These are phyloP conservation scores for Malus sylvestris DNA, from an alignment of 306 rosid species.

Conservation along the genomic window DNA sequence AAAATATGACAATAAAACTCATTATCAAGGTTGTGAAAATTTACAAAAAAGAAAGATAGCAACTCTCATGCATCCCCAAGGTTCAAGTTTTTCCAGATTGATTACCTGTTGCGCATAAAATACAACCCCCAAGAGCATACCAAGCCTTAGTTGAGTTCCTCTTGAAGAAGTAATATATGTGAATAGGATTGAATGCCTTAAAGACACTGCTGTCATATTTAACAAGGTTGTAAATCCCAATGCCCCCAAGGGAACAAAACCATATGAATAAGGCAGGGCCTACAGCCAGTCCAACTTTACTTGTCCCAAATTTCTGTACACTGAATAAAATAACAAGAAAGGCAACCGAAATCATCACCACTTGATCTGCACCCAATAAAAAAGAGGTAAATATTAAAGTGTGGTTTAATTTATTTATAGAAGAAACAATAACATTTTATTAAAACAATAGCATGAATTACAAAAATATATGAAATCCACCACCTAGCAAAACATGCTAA, in stretches of 20 bases:
- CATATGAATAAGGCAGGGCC: constrained; percentile 96
- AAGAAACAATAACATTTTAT: not conserved
- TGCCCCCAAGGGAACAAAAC: constrained; percentile 82
- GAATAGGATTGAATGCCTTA: constrained; percentile 86
- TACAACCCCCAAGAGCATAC: constrained; percentile 96
- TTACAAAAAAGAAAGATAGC: constrained; percentile 4
- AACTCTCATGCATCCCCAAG: constrained; percentile 8
- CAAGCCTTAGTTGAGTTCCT: constrained; percentile 93
- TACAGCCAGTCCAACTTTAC: constrained; percentile 86
- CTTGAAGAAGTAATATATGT: constrained; percentile 82
- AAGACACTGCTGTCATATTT: constrained; percentile 66
- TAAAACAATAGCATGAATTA: no score
- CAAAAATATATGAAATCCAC: no score
- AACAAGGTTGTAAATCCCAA: constrained; percentile 84
- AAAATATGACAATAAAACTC: not conserved
- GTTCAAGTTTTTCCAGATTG: constrained; percentile 10
- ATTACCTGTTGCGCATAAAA: constrained; percentile 94
- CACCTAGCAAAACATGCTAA: no score
- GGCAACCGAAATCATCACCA: constrained; percentile 83
- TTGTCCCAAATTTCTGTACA: constrained; percentile 91
- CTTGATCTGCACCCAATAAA: constrained; percentile 63
- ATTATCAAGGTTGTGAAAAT: constrained; percentile 7
- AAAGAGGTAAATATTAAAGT: not conserved
- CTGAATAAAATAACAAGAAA: constrained; percentile 82
- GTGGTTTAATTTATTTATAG: not conserved